Conservation (phyloP, 192 early-diverging fungal species). For the Coemansia sp. region DNA sequence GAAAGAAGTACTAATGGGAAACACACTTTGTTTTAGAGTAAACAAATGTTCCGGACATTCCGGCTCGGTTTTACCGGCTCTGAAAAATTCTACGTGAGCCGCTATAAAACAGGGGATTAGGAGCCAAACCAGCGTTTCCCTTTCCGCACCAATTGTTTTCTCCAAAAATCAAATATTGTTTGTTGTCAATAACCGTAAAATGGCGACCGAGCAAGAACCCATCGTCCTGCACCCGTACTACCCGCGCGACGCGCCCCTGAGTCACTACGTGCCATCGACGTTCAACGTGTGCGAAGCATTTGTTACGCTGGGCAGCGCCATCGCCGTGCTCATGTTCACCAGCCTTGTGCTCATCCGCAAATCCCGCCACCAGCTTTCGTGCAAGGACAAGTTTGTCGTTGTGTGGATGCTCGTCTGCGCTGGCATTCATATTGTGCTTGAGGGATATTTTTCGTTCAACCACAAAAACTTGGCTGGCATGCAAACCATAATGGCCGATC, state of each 20-base stretch:
- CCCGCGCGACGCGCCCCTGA: slow-evolving; percentile 32
- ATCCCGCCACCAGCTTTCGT: slow-evolving; percentile 20
- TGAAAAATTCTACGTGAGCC: slow-evolving; percentile 5
- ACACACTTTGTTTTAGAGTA: not conserved
- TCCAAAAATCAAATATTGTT: not conserved
- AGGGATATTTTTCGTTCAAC: slow-evolving; percentile 82
- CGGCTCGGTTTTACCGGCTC: slow-evolving; percentile 17
- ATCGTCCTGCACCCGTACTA: slow-evolving; percentile 42
- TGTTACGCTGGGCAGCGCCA: slow-evolving; percentile 27
- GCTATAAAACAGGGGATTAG: not conserved
- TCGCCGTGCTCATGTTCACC: slow-evolving; percentile 17
- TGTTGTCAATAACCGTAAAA: not conserved
- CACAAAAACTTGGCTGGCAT: slow-evolving; percentile 67
- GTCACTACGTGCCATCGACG: slow-evolving; percentile 45
- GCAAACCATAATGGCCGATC: slow-evolving; percentile 63
- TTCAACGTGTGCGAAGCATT: slow-evolving; percentile 38
- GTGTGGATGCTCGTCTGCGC: slow-evolving; percentile 84
- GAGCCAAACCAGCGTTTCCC: not conserved
- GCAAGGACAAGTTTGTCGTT: slow-evolving; percentile 59
- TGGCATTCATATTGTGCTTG: slow-evolving; percentile 78
- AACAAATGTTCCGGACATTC: slow-evolving; percentile 22
- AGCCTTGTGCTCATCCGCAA: slow-evolving; percentile 26
- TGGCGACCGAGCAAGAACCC: slow-evolving; percentile 5
- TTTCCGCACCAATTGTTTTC: not conserved
- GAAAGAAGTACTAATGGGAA: slow-evolving; percentile 8